A percentile compares a stretch with the other conserved stretches of the same genome.
These are phyloP conservation scores for Paraurostyla sp. DNA, from an alignment of 73 alveolate species.

Conservation along the genomic window DNA sequence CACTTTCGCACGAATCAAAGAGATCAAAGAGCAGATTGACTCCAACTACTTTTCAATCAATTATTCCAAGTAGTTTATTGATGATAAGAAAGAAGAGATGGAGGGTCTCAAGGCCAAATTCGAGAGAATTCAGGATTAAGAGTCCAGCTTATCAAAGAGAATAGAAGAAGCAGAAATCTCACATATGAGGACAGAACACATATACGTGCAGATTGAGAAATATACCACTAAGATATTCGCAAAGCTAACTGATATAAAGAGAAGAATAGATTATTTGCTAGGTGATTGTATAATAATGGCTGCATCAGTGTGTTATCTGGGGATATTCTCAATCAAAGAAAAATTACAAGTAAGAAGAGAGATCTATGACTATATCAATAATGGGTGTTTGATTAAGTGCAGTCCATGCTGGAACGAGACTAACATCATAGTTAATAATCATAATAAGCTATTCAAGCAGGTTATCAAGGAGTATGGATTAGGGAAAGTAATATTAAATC, in stretches of 20 bases:
- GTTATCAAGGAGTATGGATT: slow-evolving; percentile 71
- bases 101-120: slow-evolving; percentile 1
- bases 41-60: slow-evolving; percentile 47
- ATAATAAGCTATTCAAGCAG: slow-evolving; percentile 53
- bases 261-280: slow-evolving; percentile 55
- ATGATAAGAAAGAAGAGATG: slow-evolving; percentile 51
- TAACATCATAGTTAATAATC: neutral
- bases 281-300: slow-evolving; percentile 77
- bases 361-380: slow-evolving; percentile 39
- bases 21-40: slow-evolving; percentile 42
- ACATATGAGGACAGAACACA: slow-evolving; percentile 78
- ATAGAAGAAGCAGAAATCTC: slow-evolving; percentile 72
- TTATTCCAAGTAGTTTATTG: slow-evolving; percentile 52
- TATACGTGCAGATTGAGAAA: slow-evolving; percentile 34
- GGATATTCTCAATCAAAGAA: slow-evolving; percentile 59
- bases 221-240: slow-evolving; percentile 28
- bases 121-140: slow-evolving; percentile 1
- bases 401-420: slow-evolving; percentile 56
- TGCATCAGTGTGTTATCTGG: slow-evolving; percentile 63
- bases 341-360: slow-evolving; percentile 54
- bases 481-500: neutral
- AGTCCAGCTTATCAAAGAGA: slow-evolving; percentile 12
- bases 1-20: slow-evolving; percentile 39
- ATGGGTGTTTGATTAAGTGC: slow-evolving; percentile 12
- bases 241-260: slow-evolving; percentile 48